Base-by-base conservation (phyloP, 257 asterid species). In the Jaltomata sinuosa region DNA sequence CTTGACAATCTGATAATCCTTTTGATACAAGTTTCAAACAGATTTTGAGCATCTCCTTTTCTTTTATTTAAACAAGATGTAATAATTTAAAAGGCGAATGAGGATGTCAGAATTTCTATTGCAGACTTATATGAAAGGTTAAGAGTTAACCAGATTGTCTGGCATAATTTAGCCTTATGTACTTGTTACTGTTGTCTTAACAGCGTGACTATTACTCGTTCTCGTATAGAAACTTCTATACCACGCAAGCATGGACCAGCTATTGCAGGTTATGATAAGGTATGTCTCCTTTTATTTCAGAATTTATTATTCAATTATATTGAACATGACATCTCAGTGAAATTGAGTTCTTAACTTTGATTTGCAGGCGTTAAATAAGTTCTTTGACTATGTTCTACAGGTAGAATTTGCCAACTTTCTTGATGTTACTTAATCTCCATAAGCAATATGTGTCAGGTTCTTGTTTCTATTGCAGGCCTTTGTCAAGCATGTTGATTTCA, bases 161-260 rank as follows among this genome's bases (percentile, higher is more conserved):
- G 59, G 21, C 68, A 80, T 34, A 19, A 47, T 65, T 54, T 36
- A 11, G 55, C 42, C 22, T 40, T 47, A 55, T 82, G 62, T 76
- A 76, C 82, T 53, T 47, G 45, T 84, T 59, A 54, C 61, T 86
- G 15, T 85, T 84, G 61, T 87, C 55, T 85, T 84, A 87, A 89
- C 96, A 96, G 99, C 34, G 90, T 96, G 86, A 96, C 99, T 62
- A 84, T 88, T 49, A 91, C 97, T 27, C 97, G 98, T 81, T 81
- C 97, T 77, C 97, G 97, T 77, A 84, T 94, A 85, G 99, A 94
- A 93, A 89, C 97, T 69, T 96, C 99, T 55, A 96, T 96, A 85
- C 99, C 99, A 49, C 97, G 98, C 86, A 96, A 96, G 92, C 98
- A 96, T 84, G 98, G 99, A 59, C 98, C 99, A 84, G 92, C 96